These are phyloP conservation scores for Fusarium transvaalense DNA, from an alignment of 2,329 filamentous ascomycete genomes.

Conservation along the genomic window DNA sequence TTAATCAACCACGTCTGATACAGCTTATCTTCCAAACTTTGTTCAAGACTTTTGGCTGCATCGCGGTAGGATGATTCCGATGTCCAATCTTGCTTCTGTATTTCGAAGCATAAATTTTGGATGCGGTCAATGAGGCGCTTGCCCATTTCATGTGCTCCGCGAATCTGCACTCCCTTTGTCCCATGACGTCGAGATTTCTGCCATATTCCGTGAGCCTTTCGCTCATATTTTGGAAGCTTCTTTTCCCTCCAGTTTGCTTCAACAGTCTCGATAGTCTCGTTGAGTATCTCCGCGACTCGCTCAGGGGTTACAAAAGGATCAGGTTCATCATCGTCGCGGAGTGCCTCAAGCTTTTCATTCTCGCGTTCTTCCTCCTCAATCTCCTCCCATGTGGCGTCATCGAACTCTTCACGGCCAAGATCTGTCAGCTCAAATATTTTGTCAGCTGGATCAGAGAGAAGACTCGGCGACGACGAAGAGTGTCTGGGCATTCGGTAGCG, in stretches of 20 bases:
- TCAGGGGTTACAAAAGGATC: constrained; percentile 55
- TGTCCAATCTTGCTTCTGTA: constrained; percentile 66
- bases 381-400: constrained; percentile 71
- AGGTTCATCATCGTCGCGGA: neutral
- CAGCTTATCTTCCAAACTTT: constrained; percentile 72
- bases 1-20: constrained; percentile 64
- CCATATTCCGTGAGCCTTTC: constrained; percentile 74
- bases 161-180: constrained; percentile 56
- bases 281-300: constrained; percentile 25
- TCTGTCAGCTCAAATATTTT: constrained; percentile 32
- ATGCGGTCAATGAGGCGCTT: constrained; percentile 64
- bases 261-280: constrained; percentile 61
- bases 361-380: constrained; percentile 61
- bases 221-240: constrained; percentile 67
- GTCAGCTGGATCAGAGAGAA: constrained; percentile 18
- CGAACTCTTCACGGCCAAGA: constrained; percentile 51
- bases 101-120: constrained; percentile 64
- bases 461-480: constrained; percentile 26
- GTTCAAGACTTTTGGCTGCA: constrained; percentile 71
- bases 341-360: constrained; percentile 14
- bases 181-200: constrained; percentile 61
- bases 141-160: constrained; percentile 58
- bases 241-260: constrained; percentile 68
- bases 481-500: constrained; percentile 41
- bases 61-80: constrained; percentile 64